Evolutionary conservation across 306 rosid genomes (phyloP).

Genomic region (Trifolium repens): DNA sequence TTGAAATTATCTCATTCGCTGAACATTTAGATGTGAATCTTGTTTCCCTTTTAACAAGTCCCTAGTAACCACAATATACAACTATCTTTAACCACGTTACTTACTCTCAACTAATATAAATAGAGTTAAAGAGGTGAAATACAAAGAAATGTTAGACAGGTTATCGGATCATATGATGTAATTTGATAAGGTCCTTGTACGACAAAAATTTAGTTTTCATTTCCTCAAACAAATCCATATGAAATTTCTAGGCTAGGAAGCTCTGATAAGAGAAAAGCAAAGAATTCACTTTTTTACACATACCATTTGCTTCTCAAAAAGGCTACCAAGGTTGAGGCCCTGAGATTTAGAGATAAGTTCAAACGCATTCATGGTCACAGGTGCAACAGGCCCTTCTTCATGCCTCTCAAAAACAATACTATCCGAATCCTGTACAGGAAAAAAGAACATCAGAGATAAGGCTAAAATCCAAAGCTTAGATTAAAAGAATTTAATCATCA

Average conservation of each 20-base stretch:
- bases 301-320: constrained; percentile 97
- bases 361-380: constrained; percentile 92
- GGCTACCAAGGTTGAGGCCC: constrained; percentile 85
- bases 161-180: constrained; percentile 12
- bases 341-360: constrained; percentile 94
- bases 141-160: neutral
- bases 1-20: constrained; percentile 83
- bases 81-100: constrained; percentile 18
- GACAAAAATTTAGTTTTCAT: constrained; percentile 6
- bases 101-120: constrained; percentile 19
- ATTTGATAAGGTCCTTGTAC: constrained; percentile 14
- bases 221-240: constrained; percentile 13
- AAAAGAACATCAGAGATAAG: constrained; percentile 33
- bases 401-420: constrained; percentile 81
- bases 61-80: constrained; percentile 56
- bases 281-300: constrained; percentile 33
- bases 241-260: constrained; percentile 14
- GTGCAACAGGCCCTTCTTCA: constrained; percentile 62
- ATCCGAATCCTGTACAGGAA: constrained; percentile 56
- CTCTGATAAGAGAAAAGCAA: constrained; percentile 9
- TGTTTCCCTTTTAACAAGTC: constrained; percentile 80
- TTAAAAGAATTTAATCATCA: constrained; percentile 26
- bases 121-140: constrained; percentile 13
- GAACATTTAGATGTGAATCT: constrained; percentile 90
- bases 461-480: constrained; percentile 32